Conservation (phyloP, 192 early-diverging fungal species). For the Umbelopsis isabellina region DNA sequence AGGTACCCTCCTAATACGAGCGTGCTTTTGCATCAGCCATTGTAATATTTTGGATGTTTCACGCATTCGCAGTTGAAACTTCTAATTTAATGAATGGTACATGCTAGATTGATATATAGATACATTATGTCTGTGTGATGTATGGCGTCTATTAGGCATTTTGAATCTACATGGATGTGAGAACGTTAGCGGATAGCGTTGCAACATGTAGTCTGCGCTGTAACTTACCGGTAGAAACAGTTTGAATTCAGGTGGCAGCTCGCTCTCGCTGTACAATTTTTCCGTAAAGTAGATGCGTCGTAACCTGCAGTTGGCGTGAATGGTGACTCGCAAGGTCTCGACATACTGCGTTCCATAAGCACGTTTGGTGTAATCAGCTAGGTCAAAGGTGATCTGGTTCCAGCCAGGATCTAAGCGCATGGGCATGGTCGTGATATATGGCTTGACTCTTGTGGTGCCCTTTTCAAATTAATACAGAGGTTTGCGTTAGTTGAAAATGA, state of each 20-base stretch:
- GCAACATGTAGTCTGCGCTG: no score
- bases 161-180: no score
- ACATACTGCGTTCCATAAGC: slow-evolving; percentile 88
- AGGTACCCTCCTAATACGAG: background rate
- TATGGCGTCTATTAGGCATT: no score
- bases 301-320: slow-evolving; percentile 92
- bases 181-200: no score
- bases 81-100: slow-evolving; percentile 4
- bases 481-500: background rate
- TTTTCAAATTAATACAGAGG: no score
- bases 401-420: slow-evolving; percentile 92
- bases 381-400: slow-evolving; percentile 94
- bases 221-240: slow-evolving; percentile 77
- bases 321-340: slow-evolving; percentile 85
- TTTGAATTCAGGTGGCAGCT: slow-evolving; percentile 91
- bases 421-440: slow-evolving; percentile 90
- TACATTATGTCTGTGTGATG: no score
- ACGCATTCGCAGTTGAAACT: background rate
- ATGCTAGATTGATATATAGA: background rate
- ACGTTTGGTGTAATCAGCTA: slow-evolving; percentile 84
- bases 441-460: slow-evolving; percentile 81
- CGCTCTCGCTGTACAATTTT: slow-evolving; percentile 87
- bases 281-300: slow-evolving; percentile 92
- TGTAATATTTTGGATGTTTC: background rate
- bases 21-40: background rate